These are phyloP conservation scores for Cymbopogon flexuosus DNA, from an alignment of 202 grass and related monocot species.

Conservation along the genomic window DNA sequence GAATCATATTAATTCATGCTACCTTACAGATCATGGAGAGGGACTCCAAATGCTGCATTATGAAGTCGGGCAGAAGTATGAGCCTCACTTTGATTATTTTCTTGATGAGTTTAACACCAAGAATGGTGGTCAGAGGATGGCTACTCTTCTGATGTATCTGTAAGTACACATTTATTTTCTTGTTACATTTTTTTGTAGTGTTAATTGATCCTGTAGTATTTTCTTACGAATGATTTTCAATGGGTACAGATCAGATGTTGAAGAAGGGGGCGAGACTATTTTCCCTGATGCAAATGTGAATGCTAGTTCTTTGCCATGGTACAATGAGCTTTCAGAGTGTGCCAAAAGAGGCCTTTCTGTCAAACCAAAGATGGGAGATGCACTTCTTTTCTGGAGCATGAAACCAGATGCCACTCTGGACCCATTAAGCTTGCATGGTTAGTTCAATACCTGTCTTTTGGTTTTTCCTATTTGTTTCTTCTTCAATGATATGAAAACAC, in stretches of 20 bases:
- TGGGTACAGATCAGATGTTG: constrained; percentile 70
- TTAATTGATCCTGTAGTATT: background rate
- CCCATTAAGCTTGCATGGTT: constrained; percentile 88
- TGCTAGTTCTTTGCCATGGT: constrained; percentile 60
- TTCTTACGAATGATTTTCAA: background rate
- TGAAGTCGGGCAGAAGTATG: constrained; percentile 93
- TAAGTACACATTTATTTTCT: constrained; percentile 40
- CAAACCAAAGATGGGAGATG: constrained; percentile 88
- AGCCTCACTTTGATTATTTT: constrained; percentile 91
- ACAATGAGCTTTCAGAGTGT: constrained; percentile 75
- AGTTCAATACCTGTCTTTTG: constrained; percentile 1
- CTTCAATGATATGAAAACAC: background rate
- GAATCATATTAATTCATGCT: background rate
- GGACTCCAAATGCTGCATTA: constrained; percentile 93
- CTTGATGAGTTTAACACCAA: constrained; percentile 82
- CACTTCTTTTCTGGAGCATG: constrained; percentile 94
- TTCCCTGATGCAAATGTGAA: constrained; percentile 84
- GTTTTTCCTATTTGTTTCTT: background rate
- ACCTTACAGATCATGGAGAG: constrained; percentile 68
- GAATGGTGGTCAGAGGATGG: constrained; percentile 90
- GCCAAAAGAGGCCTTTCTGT: constrained; percentile 67
- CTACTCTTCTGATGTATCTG: constrained; percentile 97
- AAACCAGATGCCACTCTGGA: constrained; percentile 84
- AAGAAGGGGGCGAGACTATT: constrained; percentile 97
- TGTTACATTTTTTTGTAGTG: background rate